A percentile compares a stretch with the other conserved stretches of the same genome.
phyloP scores from a whole-genome alignment of 2,329 filamentous ascomycete genomes.

The Pseudogymnoascus sp. region DNA sequence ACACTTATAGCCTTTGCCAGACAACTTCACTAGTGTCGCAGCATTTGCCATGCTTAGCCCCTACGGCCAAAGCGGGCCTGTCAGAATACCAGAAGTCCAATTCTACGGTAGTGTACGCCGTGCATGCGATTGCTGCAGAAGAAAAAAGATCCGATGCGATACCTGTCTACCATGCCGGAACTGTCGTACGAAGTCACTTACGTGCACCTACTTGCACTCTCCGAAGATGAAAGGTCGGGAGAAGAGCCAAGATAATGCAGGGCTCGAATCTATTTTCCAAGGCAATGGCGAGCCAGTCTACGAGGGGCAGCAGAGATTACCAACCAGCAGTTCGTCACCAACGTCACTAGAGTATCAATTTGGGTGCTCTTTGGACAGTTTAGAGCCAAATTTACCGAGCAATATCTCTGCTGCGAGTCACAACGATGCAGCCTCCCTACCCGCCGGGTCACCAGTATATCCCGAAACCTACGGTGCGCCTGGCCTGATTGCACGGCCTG shows the following conservation, averaged over 20 bases:
- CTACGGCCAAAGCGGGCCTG: not conserved
- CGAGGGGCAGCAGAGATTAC: not conserved
- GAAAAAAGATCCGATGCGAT: constrained; percentile 26
- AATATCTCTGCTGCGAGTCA: not conserved
- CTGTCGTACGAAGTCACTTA: constrained; percentile 16
- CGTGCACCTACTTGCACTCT: constrained; percentile 26
- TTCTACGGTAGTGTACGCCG: not conserved
- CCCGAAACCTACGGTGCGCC: not conserved
- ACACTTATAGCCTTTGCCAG: not conserved
- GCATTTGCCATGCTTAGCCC: not conserved
- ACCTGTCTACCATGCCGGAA: constrained; percentile 23
- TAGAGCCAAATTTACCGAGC: not conserved
- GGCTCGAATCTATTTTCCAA: not conserved
- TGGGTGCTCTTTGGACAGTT: not conserved
- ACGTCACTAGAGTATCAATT: not conserved
- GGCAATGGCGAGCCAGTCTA: not conserved
- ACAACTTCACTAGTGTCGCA: not conserved
- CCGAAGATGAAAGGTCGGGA: constrained; percentile 28
- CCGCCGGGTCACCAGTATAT: not conserved
- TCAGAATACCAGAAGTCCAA: not conserved
- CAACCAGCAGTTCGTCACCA: not conserved
- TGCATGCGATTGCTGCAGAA: constrained; percentile 27
- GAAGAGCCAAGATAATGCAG: not conserved
- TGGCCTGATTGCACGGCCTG: not conserved
- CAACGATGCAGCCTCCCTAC: not conserved